A percentile compares a stretch with the other conserved stretches of the same genome.
Evolutionary conservation across 2,329 filamentous ascomycete species (phyloP).

Genomic region (Exophiala sp.): DNA sequence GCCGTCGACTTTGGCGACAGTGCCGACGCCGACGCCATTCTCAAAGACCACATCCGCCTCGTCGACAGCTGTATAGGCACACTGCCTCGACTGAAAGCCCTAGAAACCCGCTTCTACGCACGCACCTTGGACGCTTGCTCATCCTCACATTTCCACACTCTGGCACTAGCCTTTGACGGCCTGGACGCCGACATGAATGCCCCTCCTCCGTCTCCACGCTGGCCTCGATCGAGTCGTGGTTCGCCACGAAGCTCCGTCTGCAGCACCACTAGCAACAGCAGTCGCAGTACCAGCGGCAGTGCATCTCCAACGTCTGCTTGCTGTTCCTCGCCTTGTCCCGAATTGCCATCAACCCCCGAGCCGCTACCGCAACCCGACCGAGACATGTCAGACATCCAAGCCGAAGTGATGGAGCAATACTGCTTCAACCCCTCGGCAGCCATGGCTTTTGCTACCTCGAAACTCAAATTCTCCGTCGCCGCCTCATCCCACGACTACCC

Average conservation of each 20-base stretch:
- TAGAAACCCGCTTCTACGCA: slow-evolving; percentile 25
- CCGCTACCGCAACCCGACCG: slow-evolving; percentile 10
- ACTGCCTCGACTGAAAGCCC: slow-evolving; percentile 17
- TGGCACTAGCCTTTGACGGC: slow-evolving; percentile 21
- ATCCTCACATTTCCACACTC: slow-evolving; percentile 20
- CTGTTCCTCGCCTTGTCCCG: slow-evolving; percentile 5
- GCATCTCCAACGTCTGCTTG: slow-evolving; percentile 4
- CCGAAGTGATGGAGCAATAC: slow-evolving; percentile 21
- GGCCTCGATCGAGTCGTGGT: slow-evolving; percentile 16
- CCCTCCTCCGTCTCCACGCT: slow-evolving; percentile 19
- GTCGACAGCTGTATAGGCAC: slow-evolving; percentile 22
- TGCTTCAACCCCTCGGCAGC: slow-evolving; percentile 22
- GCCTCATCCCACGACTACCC: slow-evolving; percentile 21
- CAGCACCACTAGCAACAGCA: no score
- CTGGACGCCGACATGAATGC: slow-evolving; percentile 24
- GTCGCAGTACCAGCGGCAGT: not conserved
- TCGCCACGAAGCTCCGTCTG: slow-evolving; percentile 19
- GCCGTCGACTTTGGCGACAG: slow-evolving; percentile 25
- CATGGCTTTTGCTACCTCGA: slow-evolving; percentile 18
- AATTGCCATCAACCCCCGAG: not conserved
- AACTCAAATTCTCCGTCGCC: slow-evolving; percentile 23
- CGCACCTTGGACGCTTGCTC: slow-evolving; percentile 18
- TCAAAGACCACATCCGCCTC: slow-evolving; percentile 24
- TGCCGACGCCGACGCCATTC: slow-evolving; percentile 18
- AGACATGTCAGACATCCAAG: slow-evolving; percentile 20